These are phyloP conservation scores for Fusarium sublunatum DNA, from an alignment of 2,329 filamentous ascomycete species.

Conservation along the genomic window DNA sequence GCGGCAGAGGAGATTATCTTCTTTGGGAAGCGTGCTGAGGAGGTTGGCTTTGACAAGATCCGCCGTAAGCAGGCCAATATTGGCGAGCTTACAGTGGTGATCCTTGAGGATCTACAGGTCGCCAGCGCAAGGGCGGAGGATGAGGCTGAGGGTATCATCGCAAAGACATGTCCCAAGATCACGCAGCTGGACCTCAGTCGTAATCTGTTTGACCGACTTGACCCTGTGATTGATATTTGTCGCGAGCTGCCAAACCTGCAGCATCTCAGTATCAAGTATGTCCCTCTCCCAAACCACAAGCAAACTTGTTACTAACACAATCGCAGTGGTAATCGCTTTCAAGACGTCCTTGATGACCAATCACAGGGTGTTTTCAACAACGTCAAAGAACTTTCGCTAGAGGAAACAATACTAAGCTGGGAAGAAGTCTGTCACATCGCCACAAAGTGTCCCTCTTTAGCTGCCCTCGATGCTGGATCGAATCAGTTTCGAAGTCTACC, in stretches of 20 bases:
- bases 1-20: slow-evolving; percentile 66
- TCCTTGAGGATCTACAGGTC: slow-evolving; percentile 82
- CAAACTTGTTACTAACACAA: slow-evolving; percentile 29
- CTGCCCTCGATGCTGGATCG: slow-evolving; percentile 63
- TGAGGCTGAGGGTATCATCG: slow-evolving; percentile 54
- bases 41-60: slow-evolving; percentile 96
- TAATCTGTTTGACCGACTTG: slow-evolving; percentile 79
- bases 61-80: slow-evolving; percentile 81
- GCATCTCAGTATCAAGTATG: slow-evolving; percentile 77
- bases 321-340: slow-evolving; percentile 78
- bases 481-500: slow-evolving; percentile 69
- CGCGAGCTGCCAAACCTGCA: slow-evolving; percentile 73
- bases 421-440: slow-evolving; percentile 68
- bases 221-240: slow-evolving; percentile 77
- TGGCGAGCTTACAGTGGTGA: slow-evolving; percentile 80
- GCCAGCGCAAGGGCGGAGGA: slow-evolving; percentile 49
- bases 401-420: slow-evolving; percentile 75
- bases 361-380: slow-evolving; percentile 57
- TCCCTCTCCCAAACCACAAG: slow-evolving; percentile 7
- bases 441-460: slow-evolving; percentile 64
- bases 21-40: slow-evolving; percentile 88
- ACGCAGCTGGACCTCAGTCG: slow-evolving; percentile 85
- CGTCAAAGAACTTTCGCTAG: slow-evolving; percentile 71
- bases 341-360: slow-evolving; percentile 53
- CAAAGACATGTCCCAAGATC: slow-evolving; percentile 71